A percentile compares a stretch with the other conserved stretches of the same genome.
phyloP scores from a whole-genome alignment of 2,329 filamentous ascomycete species.

The Phaeoacremonium minimum region DNA sequence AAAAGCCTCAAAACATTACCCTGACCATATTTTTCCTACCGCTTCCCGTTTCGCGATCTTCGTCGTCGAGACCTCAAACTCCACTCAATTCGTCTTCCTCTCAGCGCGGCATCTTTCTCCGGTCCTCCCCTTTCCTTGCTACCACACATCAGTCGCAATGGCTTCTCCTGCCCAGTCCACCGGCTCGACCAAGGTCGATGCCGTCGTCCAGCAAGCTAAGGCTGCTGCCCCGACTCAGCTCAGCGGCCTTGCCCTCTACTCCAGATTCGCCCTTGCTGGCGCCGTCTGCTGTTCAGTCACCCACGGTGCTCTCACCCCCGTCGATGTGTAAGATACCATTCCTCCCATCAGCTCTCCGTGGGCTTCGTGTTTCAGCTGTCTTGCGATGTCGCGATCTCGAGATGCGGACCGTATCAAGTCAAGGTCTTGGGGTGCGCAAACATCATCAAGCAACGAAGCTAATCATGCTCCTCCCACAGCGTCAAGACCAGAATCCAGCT shows the following conservation, averaged over 20 bases:
- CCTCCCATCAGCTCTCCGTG: neutral
- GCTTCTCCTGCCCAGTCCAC: slow-evolving; percentile 29
- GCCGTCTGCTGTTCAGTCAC: slow-evolving; percentile 98
- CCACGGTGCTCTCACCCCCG: slow-evolving; percentile 92
- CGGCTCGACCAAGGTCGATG: slow-evolving; percentile 39
- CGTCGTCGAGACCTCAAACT: slow-evolving; percentile 12
- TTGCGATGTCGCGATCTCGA: no score
- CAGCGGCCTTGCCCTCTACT: slow-evolving; percentile 70
- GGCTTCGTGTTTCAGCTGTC: neutral
- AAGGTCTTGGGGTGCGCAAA: no score
- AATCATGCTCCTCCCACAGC: slow-evolving; percentile 41
- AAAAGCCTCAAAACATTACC: neutral
- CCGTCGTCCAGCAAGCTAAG: slow-evolving; percentile 36
- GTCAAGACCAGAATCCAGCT: slow-evolving; percentile 97
- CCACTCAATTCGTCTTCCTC: slow-evolving; percentile 19
- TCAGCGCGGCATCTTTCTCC: slow-evolving; percentile 26
- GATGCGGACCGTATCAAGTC: no score
- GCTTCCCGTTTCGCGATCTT: neutral
- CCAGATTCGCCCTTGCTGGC: slow-evolving; percentile 93
- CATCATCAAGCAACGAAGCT: no score
- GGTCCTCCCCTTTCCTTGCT: slow-evolving; percentile 11
- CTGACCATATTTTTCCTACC: neutral
- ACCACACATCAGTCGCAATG: slow-evolving; percentile 31
- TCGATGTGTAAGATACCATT: slow-evolving; percentile 88
- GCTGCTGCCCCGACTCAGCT: slow-evolving; percentile 36